Evolutionary conservation across 2,329 filamentous ascomycete genomes (phyloP), one percentile per base, ranked within the genome.

Genomic region (Fusarium domesticum): DNA sequence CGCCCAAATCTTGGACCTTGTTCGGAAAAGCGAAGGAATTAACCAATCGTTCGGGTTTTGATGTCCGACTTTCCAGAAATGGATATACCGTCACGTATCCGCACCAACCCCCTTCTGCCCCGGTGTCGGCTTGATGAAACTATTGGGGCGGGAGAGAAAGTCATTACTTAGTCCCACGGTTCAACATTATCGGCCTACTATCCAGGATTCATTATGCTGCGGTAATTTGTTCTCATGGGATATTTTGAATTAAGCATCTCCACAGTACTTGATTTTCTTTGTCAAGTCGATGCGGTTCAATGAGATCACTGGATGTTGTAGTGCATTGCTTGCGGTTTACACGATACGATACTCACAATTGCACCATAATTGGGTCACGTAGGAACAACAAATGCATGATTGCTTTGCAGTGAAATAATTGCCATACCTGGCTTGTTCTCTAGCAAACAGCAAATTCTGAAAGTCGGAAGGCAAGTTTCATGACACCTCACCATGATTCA

Each of bases 71-170:
- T 25, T 36, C 23, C 40, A 35, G 20, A 47, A 35, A 35, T 37
- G 38, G 42, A 37, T 43, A 37, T 37, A 40, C 37, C 34, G 37
- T 43, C 41, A n/a, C 36, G 39, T 51, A 50, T 46, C 53, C 50
- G 50, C 51, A 47, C 51, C 48, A 52, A 49, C 51, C 55, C 48
- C 51, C 47, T 44, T 18, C 30, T 30, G 42, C 48, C 53, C 57
- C 57, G 56, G 55, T 59, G 53, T 59, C 54, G 57, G 57, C 57
- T 58, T 43, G 23, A 53, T 17, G 41, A 43, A 56, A 46, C 39
- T 36, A 60, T 56, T 54, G 57, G 54, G 50, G 53, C 54, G 53
- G 54, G 35, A 60, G 49, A 54, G 35, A 20, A n/a, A 42, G 36
- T 32, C 12, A 30, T 35, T 43, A 35, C 43, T 50, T 30, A 33